Conservation (phyloP, 2,329 filamentous ascomycete genomes). For the Rhexocercosporidium sp. region DNA sequence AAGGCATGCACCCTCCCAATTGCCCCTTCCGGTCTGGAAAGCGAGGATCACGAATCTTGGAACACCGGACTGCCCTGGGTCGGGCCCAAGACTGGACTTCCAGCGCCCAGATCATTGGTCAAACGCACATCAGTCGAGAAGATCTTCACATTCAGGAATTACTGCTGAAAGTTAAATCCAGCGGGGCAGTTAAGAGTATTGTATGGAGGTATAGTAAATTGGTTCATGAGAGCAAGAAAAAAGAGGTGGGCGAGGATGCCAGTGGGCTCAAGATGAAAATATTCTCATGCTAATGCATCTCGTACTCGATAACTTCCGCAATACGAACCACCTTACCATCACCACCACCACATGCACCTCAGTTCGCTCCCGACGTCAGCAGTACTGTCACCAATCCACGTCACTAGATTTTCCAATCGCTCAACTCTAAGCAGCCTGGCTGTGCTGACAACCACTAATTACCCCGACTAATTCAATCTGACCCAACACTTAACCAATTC, state of each 20-base stretch:
- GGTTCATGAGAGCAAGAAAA: too few relatives aligned
- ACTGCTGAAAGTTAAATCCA: neutral
- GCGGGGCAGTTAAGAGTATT: too few relatives aligned
- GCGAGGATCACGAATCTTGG: conserved; percentile 10
- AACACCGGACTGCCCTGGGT: conserved; percentile 10
- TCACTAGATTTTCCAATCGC: neutral
- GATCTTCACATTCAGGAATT: neutral
- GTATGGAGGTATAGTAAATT: too few relatives aligned
- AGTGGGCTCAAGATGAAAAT: neutral
- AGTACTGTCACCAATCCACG: neutral
- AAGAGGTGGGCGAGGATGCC: neutral
- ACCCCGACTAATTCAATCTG: neutral
- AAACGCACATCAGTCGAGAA: neutral
- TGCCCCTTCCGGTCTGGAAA: neutral
- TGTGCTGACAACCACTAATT: neutral
- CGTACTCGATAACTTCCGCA: neutral
- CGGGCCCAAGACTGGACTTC: too few relatives aligned
- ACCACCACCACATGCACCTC: neutral
- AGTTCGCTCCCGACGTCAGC: neutral
- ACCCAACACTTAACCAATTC: neutral
- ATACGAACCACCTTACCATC: conserved; percentile 1
- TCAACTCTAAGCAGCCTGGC: neutral
- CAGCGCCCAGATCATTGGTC: neutral
- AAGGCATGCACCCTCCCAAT: conserved; percentile 3
- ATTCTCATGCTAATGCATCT: neutral